A percentile compares a stretch with the other conserved stretches of the same genome.
Conservation (phyloP, 768 basidiomycete species). For the Polyporus arcularius region DNA sequence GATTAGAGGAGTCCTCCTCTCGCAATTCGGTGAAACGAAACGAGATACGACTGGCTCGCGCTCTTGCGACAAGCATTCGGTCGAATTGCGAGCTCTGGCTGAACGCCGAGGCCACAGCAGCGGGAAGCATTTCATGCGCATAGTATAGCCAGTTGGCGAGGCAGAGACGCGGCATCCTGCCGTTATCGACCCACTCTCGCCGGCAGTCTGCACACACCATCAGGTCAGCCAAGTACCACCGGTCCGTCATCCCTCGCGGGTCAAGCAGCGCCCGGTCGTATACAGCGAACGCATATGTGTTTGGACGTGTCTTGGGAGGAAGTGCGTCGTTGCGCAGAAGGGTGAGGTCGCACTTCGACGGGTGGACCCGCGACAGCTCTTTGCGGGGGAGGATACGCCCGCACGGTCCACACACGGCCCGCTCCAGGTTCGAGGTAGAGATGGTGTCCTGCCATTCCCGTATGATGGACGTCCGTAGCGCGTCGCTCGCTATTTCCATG, state of each 20-base stretch:
- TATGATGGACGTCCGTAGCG: not conserved
- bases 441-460: not conserved
- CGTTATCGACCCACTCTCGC: not conserved
- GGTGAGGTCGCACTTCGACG: not conserved
- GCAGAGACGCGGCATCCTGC: not conserved
- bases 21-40: not conserved
- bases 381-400: not conserved
- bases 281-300: not conserved
- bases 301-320: not conserved
- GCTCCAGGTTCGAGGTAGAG: not conserved
- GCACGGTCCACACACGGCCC: not conserved
- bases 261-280: not conserved
- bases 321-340: not conserved
- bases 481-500: not conserved
- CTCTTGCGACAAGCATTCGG: not conserved
- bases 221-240: not conserved
- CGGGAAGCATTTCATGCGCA: not conserved
- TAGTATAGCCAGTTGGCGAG: constrained; percentile 2
- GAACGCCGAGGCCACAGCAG: not conserved
- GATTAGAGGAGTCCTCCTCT: not conserved
- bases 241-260: not conserved
- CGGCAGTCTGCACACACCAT: not conserved
- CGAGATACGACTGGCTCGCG: not conserved
- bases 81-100: not conserved
- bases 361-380: not conserved